Base-by-base conservation (phyloP, 148 eudicot species). In the Chenopodium berlandieri region DNA sequence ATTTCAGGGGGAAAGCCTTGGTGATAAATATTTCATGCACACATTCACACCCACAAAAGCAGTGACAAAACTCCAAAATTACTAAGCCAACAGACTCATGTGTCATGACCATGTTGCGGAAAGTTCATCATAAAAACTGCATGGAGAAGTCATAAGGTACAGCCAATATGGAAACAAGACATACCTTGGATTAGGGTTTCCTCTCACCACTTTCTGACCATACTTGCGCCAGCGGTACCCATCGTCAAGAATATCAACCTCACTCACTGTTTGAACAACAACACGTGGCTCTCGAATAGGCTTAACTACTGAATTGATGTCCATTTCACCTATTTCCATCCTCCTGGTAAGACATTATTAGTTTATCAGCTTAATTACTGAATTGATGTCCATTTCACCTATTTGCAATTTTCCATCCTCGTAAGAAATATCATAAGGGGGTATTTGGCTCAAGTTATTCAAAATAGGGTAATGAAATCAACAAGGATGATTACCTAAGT, bases 181-280 rank as follows among this genome's bases (percentile, higher is more conserved):
- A 82, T 86, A 94, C 98, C 98, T 90, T 65, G 98, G 98, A 88
- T 94, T 94, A 65, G 98, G 98, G 89, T 94, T 94, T 78, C 98
- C 97, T 77, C 98, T 91, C 87, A 94, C 98, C 72, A 94, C 98
- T 86, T 94, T 94, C 90, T 94, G 98, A 75, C 98, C 98, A 89
- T 94, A 94, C 86, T 94, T 94, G 84, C 98, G 95, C 98, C 98
- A 94, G 74, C 97, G 90, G 80, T 94, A 94, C 75, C 98, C 98
- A 89, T 94, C 98, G 85, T 94, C 98, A 84, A 94, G 89, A 85
- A 94, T 91, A 88, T 94, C 98, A 86, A 94, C 98, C 84, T 94
- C 98, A 85, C 98, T 94, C 78, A 91, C 85, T 13, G 98, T 94
- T 85, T 94, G 98, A 56, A 94, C 98, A 82, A 94, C 97, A 76